phyloP scores from a whole-genome alignment of 1,139 yeast species.

The Blastobotrys raffinosifermentans region DNA sequence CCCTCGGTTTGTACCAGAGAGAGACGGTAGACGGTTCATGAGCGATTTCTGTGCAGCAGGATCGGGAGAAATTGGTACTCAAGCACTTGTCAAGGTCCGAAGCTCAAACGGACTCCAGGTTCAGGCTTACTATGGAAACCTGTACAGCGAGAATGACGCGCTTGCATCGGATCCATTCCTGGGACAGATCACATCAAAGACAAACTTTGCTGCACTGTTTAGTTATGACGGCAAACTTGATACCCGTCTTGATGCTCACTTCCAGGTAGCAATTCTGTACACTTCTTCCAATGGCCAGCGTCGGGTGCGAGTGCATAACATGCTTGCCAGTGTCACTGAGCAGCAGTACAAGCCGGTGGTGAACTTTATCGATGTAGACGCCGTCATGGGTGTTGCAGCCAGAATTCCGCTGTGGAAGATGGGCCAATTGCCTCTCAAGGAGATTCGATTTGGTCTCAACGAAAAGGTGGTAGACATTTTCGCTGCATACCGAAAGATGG shows the following conservation, averaged over 20 bases:
- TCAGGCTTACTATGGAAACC: constrained; percentile 64
- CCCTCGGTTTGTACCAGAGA: constrained; percentile 58
- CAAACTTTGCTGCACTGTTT: constrained; percentile 65
- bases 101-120: constrained; percentile 88
- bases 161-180: constrained; percentile 61
- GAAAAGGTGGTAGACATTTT: constrained; percentile 65
- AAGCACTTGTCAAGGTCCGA: constrained; percentile 77
- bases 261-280: constrained; percentile 85
- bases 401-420: constrained; percentile 62
- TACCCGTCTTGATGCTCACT: constrained; percentile 72
- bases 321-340: constrained; percentile 75
- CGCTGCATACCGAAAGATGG: constrained; percentile 59
- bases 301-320: constrained; percentile 78
- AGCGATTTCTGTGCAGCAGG: constrained; percentile 46
- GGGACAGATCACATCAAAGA: constrained; percentile 60
- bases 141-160: constrained; percentile 27
- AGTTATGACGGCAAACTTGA: constrained; percentile 73
- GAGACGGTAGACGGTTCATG: constrained; percentile 65
- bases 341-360: constrained; percentile 61
- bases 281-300: constrained; percentile 73
- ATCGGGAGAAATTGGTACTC: constrained; percentile 51
- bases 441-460: constrained; percentile 58
- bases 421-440: constrained; percentile 50
- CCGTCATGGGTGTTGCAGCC: constrained; percentile 63
- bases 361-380: constrained; percentile 80